phyloP scores from a whole-genome alignment of 108 stramenopile species.

The Craspedostauros australis region DNA sequence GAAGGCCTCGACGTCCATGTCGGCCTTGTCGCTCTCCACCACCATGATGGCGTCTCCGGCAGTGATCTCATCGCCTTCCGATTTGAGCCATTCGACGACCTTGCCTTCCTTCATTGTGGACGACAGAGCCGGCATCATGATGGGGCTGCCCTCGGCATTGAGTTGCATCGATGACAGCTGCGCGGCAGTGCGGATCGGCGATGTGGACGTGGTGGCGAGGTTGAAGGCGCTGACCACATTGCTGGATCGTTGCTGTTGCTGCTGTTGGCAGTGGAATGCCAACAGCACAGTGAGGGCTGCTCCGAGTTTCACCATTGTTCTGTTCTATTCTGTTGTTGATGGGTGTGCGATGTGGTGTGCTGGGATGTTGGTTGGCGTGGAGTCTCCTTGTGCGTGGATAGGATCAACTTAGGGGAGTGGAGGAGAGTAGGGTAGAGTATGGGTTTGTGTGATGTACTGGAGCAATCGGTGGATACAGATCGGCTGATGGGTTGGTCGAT shows the following conservation, averaged over 20 bases:
- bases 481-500: too few species aligned
- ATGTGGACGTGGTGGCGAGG: too few species aligned
- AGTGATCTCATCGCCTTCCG: constrained; percentile 85
- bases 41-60: constrained; percentile 90
- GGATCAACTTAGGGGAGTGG: too few species aligned
- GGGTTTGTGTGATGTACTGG: too few species aligned
- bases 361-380: too few species aligned
- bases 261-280: constrained; percentile 7
- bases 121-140: constrained; percentile 94
- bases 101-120: constrained; percentile 97
- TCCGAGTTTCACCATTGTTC: constrained; percentile 8
- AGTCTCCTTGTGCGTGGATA: too few species aligned
- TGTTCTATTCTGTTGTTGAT: too few species aligned
- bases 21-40: constrained; percentile 87
- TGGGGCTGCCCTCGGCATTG: constrained; percentile 62
- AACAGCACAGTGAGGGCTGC: constrained; percentile 5
- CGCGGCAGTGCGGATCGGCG: constrained; percentile 1
- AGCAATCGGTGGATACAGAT: too few species aligned
- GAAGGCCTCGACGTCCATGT: constrained; percentile 89
- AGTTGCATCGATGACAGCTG: constrained; percentile 26
- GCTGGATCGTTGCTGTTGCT: constrained; percentile 15
- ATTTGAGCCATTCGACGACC: constrained; percentile 92
- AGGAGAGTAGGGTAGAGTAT: too few species aligned
- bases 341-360: too few species aligned
- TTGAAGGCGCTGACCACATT: too few species aligned